Evolutionary conservation across 495 filamentous ascomycete genomes (phyloP).

Genomic region (Hypoxylon cercidicola): DNA sequence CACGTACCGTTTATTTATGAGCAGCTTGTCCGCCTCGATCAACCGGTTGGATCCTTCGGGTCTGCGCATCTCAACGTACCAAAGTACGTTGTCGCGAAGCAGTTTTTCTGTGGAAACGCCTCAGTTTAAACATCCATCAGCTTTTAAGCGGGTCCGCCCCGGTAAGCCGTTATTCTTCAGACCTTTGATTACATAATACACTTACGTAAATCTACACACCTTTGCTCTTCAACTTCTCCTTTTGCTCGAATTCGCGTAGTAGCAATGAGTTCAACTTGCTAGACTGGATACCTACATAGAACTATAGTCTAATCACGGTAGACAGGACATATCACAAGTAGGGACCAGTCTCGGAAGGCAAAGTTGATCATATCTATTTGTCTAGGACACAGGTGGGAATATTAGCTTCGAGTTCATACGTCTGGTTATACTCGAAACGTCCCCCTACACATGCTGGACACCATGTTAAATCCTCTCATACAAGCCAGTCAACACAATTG

Average conservation of each 20-base stretch:
- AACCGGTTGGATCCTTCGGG: neutral
- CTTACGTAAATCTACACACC: conserved; percentile 3
- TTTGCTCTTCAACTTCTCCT: no score
- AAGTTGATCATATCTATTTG: neutral
- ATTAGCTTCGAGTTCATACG: conserved; percentile 16
- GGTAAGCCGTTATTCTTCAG: conserved; percentile 21
- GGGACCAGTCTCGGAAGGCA: neutral
- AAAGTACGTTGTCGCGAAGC: neutral
- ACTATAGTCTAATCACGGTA: no score
- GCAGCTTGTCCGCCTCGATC: neutral
- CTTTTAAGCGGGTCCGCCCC: conserved; percentile 27
- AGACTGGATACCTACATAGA: no score
- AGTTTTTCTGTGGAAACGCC: neutral
- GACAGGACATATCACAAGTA: conserved; percentile 8
- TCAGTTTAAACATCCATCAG: conserved; percentile 2
- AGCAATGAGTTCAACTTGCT: no score
- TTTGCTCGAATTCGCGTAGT: no score
- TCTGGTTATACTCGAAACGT: conserved; percentile 27
- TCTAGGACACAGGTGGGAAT: neutral
- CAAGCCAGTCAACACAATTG: conserved; percentile 25
- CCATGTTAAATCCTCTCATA: conserved; percentile 33
- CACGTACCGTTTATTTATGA: neutral
- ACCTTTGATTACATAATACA: neutral
- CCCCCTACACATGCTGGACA: conserved; percentile 14
- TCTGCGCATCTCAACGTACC: neutral